These are phyloP conservation scores for Protea cynaroides DNA, from an alignment of 164 flowering plant species.

Conservation along the genomic window DNA sequence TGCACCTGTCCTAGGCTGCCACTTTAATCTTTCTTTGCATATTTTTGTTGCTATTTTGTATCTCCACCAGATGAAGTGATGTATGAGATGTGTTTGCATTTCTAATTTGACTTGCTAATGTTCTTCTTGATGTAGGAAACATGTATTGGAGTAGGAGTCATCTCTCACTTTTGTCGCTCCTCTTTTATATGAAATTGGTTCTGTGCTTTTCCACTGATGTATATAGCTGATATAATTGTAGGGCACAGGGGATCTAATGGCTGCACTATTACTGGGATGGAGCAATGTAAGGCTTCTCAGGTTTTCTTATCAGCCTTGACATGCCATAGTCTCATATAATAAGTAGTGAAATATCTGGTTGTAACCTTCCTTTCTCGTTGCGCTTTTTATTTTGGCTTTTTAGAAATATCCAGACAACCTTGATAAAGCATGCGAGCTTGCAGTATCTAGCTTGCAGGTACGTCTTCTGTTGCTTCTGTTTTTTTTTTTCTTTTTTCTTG, in stretches of 20 bases:
- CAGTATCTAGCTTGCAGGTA: slow-evolving; percentile 98
- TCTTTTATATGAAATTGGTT: too few relatives aligned
- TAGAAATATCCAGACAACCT: slow-evolving; percentile 87
- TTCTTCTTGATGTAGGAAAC: too few relatives aligned
- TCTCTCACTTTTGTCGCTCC: too few relatives aligned
- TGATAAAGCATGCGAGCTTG: slow-evolving; percentile 89
- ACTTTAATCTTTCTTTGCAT: too few relatives aligned
- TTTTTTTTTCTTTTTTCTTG: background rate
- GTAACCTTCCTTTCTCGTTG: background rate
- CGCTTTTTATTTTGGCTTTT: slow-evolving; percentile 17
- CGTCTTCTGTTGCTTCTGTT: background rate
- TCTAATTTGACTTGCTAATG: too few relatives aligned
- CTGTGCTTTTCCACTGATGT: too few relatives aligned
- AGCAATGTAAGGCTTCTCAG: slow-evolving; percentile 63
- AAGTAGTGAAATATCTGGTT: background rate
- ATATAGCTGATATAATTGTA: slow-evolving; percentile 21
- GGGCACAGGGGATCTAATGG: slow-evolving; percentile 98
- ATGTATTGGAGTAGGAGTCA: too few relatives aligned
- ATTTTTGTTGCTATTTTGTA: too few relatives aligned
- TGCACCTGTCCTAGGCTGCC: too few relatives aligned
- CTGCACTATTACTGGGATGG: slow-evolving; percentile 98
- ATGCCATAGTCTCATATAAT: background rate
- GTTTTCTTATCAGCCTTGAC: background rate
- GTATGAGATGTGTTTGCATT: too few relatives aligned
- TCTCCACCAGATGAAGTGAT: too few relatives aligned